These are phyloP conservation scores for Trichocomaceae sp. DNA, from an alignment of 2,329 filamentous ascomycete species.

Conservation along the genomic window DNA sequence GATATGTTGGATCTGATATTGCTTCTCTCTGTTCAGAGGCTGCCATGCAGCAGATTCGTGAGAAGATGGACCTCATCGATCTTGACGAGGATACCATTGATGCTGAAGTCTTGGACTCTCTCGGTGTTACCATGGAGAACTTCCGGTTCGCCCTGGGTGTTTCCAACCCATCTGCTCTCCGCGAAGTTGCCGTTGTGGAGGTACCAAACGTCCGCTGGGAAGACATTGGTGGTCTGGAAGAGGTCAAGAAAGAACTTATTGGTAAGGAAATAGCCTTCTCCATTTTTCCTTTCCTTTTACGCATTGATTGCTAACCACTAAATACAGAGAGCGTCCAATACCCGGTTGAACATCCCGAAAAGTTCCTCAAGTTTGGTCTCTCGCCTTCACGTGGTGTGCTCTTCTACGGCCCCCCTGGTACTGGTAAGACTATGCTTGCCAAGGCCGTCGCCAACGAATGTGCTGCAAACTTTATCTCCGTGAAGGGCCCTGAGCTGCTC, in stretches of 20 bases:
- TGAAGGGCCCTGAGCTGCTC: constrained; percentile 96
- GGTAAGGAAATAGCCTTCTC: constrained; percentile 28
- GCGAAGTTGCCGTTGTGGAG: constrained; percentile 97
- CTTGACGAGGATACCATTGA: constrained; percentile 98
- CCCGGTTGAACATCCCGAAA: constrained; percentile 97
- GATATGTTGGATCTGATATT: constrained; percentile 97
- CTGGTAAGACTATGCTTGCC: constrained; percentile 98
- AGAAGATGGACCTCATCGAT: constrained; percentile 99
- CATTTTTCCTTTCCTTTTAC: not conserved
- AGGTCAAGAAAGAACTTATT: constrained; percentile 98
- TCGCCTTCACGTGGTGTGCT: constrained; percentile 96
- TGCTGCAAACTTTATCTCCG: constrained; percentile 98
- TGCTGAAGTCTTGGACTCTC: constrained; percentile 93
- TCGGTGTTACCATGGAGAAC: constrained; percentile 99
- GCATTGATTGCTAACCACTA: not conserved
- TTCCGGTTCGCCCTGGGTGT: constrained; percentile 98
- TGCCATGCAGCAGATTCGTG: constrained; percentile 99
- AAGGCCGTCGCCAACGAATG: constrained; percentile 99
- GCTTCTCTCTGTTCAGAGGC: constrained; percentile 97
- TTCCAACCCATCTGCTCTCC: constrained; percentile 96
- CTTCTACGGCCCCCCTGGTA: constrained; percentile 98
- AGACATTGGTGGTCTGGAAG: constrained; percentile 96
- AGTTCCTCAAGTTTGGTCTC: constrained; percentile 99
- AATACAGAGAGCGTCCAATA: constrained; percentile 77
- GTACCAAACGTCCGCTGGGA: constrained; percentile 99